Evolutionary conservation across 257 asterid species (phyloP), one percentile per base, ranked within the genome.

Genomic region (Plantago major): DNA sequence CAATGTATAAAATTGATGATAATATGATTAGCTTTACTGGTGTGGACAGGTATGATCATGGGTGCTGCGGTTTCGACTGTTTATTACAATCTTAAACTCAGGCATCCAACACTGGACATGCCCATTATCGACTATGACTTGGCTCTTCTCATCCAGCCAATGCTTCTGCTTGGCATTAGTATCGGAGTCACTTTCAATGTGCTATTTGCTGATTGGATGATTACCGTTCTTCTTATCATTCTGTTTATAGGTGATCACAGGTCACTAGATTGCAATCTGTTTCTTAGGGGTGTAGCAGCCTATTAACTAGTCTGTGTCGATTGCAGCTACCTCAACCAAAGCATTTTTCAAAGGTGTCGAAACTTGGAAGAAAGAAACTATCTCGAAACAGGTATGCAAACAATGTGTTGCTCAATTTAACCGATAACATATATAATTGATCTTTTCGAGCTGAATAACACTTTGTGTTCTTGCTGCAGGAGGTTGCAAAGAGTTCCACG

Each of bases 91-190:
- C 94, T 93, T 65, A 85, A 68, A 77, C 90, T 89, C 74, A 76
- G 88, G 63, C 99, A 93, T 83, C 99, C 99, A 1, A 89, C 97
- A 9, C 13, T 93, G 22, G 87, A 89, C 75, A 93, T 93, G 94
- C 96, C 99, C 12, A 73, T 93, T 46, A 93, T 93, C 40, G 99
- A 89, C 66, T 93, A 89, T 38, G 99, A 93, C 55, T 85, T 93
- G 85, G 97, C 96, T 22, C 87, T 93, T 55, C 97, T 93, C 40
- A 89, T 93, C 67, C 99, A 93, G 73, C 99, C 99, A 40, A 93
- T 89, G 99, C 95, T 93, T 69, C 85, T 92, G 95, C 78, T 92
- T 13, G 99, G 99, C 59, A 89, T 92, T 60, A 92, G 99, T 73
- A 73, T 89, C 11, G 99, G 99, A 74, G 99, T 93, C 66, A 67